Percentiles rank a stretch among this genome's conserved stretches.
Conservation (phyloP, 2,329 filamentous ascomycete species). For the Fusarium sp. region DNA sequence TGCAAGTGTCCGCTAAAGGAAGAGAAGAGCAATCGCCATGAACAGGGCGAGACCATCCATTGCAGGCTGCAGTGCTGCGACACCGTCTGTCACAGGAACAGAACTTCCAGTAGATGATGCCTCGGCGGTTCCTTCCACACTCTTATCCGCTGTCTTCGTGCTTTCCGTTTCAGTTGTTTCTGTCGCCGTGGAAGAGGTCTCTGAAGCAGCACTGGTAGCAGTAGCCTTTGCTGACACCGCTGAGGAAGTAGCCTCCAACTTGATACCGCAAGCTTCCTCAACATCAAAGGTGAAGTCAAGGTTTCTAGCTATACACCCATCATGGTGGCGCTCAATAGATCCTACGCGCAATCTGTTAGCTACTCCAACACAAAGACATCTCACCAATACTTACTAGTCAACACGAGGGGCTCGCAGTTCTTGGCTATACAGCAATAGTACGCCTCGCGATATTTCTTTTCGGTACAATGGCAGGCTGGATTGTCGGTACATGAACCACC, state of each 20-base stretch:
- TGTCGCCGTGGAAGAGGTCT: not conserved
- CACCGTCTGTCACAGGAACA: not conserved
- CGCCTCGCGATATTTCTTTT: slow-evolving; percentile 1
- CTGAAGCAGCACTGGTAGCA: not conserved
- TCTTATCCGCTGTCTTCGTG: not conserved
- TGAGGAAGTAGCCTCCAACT: not conserved
- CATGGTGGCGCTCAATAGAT: slow-evolving; percentile 1
- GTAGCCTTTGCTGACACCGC: rapidly evolving
- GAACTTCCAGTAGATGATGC: not conserved
- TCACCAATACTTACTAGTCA: not conserved
- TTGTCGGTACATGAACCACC: slow-evolving; percentile 9
- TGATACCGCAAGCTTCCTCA: not conserved
- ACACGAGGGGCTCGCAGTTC: not conserved
- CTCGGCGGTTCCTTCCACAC: not conserved
- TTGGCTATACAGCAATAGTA: slow-evolving; percentile 17
- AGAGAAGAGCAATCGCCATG: not conserved
- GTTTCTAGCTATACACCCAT: not conserved
- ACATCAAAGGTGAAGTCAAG: slow-evolving; percentile 10
- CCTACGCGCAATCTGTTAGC: not conserved
- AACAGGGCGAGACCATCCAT: not conserved
- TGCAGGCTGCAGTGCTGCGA: not conserved
- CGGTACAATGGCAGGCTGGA: not conserved
- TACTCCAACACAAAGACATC: rapidly evolving
- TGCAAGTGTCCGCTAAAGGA: not conserved
- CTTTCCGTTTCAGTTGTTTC: not conserved